Evolutionary conservation across 495 filamentous ascomycete genomes (phyloP).

Genomic region (Trichoderma virens): DNA sequence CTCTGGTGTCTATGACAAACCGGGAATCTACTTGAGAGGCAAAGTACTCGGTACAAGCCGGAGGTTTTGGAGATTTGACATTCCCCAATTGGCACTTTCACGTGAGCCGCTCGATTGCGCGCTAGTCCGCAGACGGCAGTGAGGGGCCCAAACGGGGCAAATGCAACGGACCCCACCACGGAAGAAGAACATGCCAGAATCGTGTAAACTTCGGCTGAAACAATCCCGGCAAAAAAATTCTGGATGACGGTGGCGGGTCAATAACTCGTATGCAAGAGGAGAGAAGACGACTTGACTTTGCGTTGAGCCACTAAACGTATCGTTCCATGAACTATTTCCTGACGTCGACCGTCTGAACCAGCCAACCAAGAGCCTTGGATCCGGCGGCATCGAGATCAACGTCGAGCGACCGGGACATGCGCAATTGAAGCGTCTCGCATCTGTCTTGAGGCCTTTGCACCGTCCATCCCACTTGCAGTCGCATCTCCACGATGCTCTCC

Average conservation of each 20-base stretch:
- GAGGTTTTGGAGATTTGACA: not conserved
- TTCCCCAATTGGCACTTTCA: not conserved
- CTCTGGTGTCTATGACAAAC: not conserved
- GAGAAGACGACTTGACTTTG: not conserved
- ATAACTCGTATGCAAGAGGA: not conserved
- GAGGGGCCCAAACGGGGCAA: conserved; percentile 6
- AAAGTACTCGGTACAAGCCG: not conserved
- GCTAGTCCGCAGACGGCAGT: not conserved
- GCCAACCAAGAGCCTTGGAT: not conserved
- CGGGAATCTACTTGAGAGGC: not conserved
- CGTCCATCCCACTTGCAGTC: not conserved
- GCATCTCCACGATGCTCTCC: conserved; percentile 7
- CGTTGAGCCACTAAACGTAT: not conserved
- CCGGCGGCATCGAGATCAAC: not conserved
- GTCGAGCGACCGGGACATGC: conserved; percentile 1
- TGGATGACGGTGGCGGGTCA: conserved; percentile 5
- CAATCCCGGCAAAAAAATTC: not conserved
- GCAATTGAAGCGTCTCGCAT: not conserved
- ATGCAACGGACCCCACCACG: not conserved
- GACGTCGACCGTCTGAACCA: not conserved
- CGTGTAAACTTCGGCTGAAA: not conserved
- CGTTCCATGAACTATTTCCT: not conserved
- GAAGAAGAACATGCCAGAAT: conserved; percentile 6
- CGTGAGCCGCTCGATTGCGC: not conserved
- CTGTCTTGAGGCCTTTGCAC: not conserved